phyloP scores from a whole-genome alignment of 495 filamentous ascomycete genomes.

The Chlorociboria aeruginascens region DNA sequence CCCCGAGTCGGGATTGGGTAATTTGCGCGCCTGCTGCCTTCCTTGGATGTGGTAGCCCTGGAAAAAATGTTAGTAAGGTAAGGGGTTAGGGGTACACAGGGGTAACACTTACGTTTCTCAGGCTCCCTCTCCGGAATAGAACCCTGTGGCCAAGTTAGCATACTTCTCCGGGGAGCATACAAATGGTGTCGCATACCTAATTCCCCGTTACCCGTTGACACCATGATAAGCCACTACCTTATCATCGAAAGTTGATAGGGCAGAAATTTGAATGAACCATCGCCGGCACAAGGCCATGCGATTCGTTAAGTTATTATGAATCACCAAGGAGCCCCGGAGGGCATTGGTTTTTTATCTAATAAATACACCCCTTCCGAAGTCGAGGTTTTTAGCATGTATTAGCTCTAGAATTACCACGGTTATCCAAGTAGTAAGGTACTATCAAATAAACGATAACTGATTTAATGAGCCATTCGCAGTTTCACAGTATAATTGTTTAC shows the following conservation, averaged over 20 bases:
- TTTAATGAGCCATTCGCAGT: conserved; percentile 64
- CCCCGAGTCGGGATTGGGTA: too few species aligned
- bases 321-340: conserved; percentile 49
- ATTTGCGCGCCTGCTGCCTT: too few species aligned
- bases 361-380: conserved; percentile 55
- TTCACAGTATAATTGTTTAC: conserved; percentile 59
- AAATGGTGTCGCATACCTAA: too few species aligned
- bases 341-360: conserved; percentile 62
- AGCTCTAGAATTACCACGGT: conserved; percentile 65
- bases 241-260: conserved; percentile 53
- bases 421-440: conserved; percentile 62
- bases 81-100: too few species aligned
- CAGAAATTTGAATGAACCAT: conserved; percentile 58
- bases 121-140: too few species aligned
- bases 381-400: conserved; percentile 59
- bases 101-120: too few species aligned
- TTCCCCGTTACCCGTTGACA: too few species aligned
- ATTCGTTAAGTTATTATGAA: conserved; percentile 56
- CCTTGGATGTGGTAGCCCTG: too few species aligned
- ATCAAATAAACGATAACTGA: conserved; percentile 65
- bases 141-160: too few species aligned
- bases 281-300: conserved; percentile 50
- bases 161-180: too few species aligned
- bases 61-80: too few species aligned
- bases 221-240: conserved; percentile 27